phyloP scores from a whole-genome alignment of 345 rosid species.

The Ceriops tagal region DNA sequence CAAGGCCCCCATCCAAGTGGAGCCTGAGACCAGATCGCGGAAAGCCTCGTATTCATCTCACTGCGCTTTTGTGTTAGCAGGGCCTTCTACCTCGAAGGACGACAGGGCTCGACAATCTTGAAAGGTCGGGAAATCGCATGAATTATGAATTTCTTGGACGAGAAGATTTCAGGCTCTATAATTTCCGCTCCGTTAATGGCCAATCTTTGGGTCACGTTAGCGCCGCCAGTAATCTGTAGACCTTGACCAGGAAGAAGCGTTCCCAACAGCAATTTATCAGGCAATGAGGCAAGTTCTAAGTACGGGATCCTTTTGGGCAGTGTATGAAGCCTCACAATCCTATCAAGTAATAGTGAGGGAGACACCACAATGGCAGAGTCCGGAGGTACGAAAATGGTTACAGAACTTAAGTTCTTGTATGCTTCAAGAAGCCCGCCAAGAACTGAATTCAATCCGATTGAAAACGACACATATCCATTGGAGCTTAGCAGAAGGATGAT shows the following conservation, averaged over 20 bases:
- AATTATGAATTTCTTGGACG: constrained; percentile 43
- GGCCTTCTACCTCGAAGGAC: constrained; percentile 1
- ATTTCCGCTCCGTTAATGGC: constrained; percentile 49
- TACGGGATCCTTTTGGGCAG: constrained; percentile 39
- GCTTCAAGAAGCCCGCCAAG: constrained; percentile 51
- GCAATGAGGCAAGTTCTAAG: constrained; percentile 43
- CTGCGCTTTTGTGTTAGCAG: too few relatives aligned
- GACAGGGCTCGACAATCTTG: constrained; percentile 25
- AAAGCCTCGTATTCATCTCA: too few relatives aligned
- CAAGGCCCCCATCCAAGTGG: too few relatives aligned
- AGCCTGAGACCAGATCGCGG: too few relatives aligned
- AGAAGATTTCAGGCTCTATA: constrained; percentile 48
- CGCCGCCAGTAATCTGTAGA: constrained; percentile 35
- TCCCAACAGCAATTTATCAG: constrained; percentile 35
- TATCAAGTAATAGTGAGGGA: constrained; percentile 47
- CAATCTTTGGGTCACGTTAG: constrained; percentile 23
- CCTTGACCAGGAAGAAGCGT: constrained; percentile 46
- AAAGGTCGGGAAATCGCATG: constrained; percentile 59
- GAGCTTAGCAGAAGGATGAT: constrained; percentile 60
- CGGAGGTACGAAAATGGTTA: constrained; percentile 62
- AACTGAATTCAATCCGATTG: constrained; percentile 67
- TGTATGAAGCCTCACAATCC: constrained; percentile 54
- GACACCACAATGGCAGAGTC: constrained; percentile 47
- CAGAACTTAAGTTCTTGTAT: constrained; percentile 34
- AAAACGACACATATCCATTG: constrained; percentile 64